A percentile compares a stretch with the other conserved stretches of the same genome.
These are phyloP conservation scores for Erysimum cheiri DNA, from an alignment of 441 rosid genomes.

Conservation along the genomic window DNA sequence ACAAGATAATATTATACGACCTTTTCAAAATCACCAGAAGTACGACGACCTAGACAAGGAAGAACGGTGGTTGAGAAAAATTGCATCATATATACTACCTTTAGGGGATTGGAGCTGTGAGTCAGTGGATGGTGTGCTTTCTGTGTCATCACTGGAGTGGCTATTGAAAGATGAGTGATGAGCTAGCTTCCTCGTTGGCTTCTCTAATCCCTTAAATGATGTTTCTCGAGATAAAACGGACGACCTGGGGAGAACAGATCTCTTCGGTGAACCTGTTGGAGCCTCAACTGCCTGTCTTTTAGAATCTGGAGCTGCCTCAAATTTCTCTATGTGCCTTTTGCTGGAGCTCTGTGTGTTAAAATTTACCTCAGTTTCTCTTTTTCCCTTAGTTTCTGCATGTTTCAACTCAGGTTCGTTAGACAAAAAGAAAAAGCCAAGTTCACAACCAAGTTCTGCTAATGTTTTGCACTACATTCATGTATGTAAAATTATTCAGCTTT, in stretches of 20 bases:
- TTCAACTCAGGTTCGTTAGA: slow-evolving; percentile 42
- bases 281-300: slow-evolving; percentile 73
- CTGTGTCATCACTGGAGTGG: slow-evolving; percentile 54
- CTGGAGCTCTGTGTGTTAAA: slow-evolving; percentile 49
- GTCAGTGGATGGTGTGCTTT: slow-evolving; percentile 54
- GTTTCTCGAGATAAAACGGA: slow-evolving; percentile 65
- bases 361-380: slow-evolving; percentile 45
- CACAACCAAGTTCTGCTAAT: slow-evolving; percentile 9
- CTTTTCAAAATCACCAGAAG: slow-evolving; percentile 11
- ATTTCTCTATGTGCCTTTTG: slow-evolving; percentile 65
- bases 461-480: slow-evolving; percentile 37
- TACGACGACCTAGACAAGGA: slow-evolving; percentile 22
- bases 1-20: slow-evolving; percentile 27
- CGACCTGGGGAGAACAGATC: slow-evolving; percentile 55
- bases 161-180: slow-evolving; percentile 53
- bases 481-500: slow-evolving; percentile 37
- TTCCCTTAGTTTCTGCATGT: slow-evolving; percentile 61
- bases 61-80: slow-evolving; percentile 27
- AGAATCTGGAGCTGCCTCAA: slow-evolving; percentile 52
- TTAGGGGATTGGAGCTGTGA: slow-evolving; percentile 59
- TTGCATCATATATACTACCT: slow-evolving; percentile 53
- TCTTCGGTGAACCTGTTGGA: slow-evolving; percentile 62
- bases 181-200: slow-evolving; percentile 63
- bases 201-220: slow-evolving; percentile 72
- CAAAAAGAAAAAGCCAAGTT: slow-evolving; percentile 29